Evolutionary conservation across 139 green algal species (phyloP).

Genomic region (Ettlia oleoabundans): DNA sequence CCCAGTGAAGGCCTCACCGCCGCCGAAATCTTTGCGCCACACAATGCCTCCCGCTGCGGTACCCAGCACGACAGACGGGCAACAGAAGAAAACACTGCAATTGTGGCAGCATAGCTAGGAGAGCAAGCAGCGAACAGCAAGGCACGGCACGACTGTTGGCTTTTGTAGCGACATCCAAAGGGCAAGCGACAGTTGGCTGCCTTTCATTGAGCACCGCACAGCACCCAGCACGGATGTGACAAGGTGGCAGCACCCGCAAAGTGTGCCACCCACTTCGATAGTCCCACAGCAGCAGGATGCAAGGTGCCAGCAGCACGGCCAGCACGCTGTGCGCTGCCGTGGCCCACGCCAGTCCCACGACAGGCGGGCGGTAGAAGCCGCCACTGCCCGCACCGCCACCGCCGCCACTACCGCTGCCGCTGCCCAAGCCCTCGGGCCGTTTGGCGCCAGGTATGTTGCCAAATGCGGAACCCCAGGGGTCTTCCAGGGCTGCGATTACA

Average conservation of each 20-base stretch:
- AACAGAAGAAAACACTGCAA: background rate
- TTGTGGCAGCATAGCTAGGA: too few species aligned
- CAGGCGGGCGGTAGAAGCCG: background rate
- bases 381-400: background rate
- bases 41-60: conserved; percentile 12
- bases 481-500: conserved; percentile 56
- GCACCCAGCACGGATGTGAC: too few species aligned
- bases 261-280: conserved; percentile 50
- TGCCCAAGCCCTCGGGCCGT: conserved; percentile 22
- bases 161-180: too few species aligned
- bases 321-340: conserved; percentile 56
- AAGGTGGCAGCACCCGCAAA: too few species aligned
- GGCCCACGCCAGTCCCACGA: conserved; percentile 72
- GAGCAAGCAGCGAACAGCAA: too few species aligned
- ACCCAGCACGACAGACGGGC: background rate
- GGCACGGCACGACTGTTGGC: too few species aligned
- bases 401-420: too few species aligned
- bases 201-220: too few species aligned
- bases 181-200: too few species aligned
- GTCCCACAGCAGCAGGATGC: conserved; percentile 83
- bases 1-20: conserved; percentile 51
- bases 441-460: background rate
- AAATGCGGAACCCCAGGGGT: conserved; percentile 40
- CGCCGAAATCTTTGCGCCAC: conserved; percentile 59
- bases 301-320: conserved; percentile 70